These are phyloP conservation scores for Aspergillus alliaceus DNA, from an alignment of 2,329 filamentous ascomycete genomes.

Conservation along the genomic window DNA sequence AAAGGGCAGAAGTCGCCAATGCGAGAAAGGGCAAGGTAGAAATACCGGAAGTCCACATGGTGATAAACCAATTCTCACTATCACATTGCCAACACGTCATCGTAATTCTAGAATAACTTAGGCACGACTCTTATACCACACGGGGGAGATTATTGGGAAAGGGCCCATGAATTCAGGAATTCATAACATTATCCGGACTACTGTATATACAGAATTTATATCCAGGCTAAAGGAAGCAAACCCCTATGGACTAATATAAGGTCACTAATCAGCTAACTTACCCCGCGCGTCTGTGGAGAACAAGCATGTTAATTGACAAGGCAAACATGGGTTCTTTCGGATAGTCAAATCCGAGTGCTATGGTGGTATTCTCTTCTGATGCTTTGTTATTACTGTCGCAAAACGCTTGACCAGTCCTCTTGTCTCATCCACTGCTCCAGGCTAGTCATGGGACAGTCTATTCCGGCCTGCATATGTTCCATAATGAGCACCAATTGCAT, in stretches of 20 bases:
- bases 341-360: not conserved
- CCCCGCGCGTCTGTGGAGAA: not conserved
- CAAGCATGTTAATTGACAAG: not conserved
- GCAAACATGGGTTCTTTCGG: not conserved
- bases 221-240: not conserved
- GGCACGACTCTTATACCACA: not conserved
- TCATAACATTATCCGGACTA: not conserved
- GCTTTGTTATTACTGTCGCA: not conserved
- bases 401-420: slow-evolving; percentile 28
- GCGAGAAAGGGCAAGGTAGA: not conserved
- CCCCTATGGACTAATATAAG: not conserved
- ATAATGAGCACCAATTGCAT: not conserved
- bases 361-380: not conserved
- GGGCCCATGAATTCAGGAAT: not conserved
- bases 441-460: slow-evolving; percentile 38
- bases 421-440: slow-evolving; percentile 28
- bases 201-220: not conserved
- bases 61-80: not conserved
- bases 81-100: not conserved
- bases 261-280: not conserved
- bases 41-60: not conserved
- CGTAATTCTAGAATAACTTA: not conserved
- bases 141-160: not conserved
- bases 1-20: not conserved
- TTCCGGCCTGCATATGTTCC: slow-evolving; percentile 36